Evolutionary conservation across 192 early-diverging fungal genomes (phyloP), one percentile per base, ranked within the genome.

Genomic region (Entophlyctis helioformis): DNA sequence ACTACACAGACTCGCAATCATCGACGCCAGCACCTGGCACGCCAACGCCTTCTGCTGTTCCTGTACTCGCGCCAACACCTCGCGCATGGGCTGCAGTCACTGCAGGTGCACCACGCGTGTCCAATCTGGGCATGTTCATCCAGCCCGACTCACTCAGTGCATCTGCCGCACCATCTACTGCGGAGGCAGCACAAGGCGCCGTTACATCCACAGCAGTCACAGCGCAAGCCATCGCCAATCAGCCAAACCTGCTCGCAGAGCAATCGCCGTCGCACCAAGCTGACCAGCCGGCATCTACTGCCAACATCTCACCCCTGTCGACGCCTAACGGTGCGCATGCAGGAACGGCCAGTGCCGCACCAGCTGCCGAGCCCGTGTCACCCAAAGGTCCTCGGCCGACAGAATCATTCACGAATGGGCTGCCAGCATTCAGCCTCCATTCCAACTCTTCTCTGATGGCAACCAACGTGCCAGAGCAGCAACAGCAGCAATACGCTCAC

Each of bases 401-500:
- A n/a, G n/a, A n/a, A n/a, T n/a, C n/a, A n/a, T n/a, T n/a, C n/a
- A n/a, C n/a, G n/a, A n/a, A n/a, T n/a, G n/a, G n/a, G n/a, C n/a
- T n/a, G n/a, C n/a, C n/a, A n/a, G n/a, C n/a, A n/a, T n/a, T n/a
- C n/a, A n/a, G n/a, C n/a, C n/a, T n/a, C n/a, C n/a, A n/a, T n/a
- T n/a, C n/a, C n/a, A n/a, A n/a, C n/a, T n/a, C n/a, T n/a, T n/a
- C n/a, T n/a, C n/a, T n/a, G n/a, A n/a, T n/a, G n/a, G n/a, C n/a
- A n/a, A n/a, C n/a, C n/a, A n/a, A n/a, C n/a, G n/a, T n/a, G n/a
- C n/a, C n/a, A n/a, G n/a, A n/a, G n/a, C n/a, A 53, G 26, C 51
- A 50, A 11, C 48, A 41, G 12, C 38, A 51, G 39, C 39, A 18
- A 22, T 39, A 51, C 26, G 13, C 42, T 13, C 35, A 53, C 51